Base-by-base conservation (phyloP, 2,329 filamentous ascomycete species). In the Aspergillus fumigatus region DNA sequence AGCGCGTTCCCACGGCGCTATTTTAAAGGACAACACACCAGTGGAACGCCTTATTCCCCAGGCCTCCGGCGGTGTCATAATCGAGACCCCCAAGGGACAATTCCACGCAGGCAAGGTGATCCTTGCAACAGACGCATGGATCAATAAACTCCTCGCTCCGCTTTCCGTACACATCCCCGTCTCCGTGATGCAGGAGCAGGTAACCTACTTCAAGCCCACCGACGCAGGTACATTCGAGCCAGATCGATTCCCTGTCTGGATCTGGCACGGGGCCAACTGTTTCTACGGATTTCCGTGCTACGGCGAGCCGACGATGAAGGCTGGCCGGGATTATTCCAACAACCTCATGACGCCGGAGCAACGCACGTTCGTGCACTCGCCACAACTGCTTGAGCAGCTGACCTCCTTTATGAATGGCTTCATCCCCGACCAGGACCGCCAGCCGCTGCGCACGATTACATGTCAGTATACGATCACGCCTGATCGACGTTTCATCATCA, bases 381-480 rank as follows among this genome's bases (percentile, higher is more conserved):
- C 61, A 1, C 40, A 63, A 25, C 54, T 67, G 32, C 55, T 64
- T 2, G 50, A 66, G 11, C 41, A 67, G 51, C 53, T 69, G 21
- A 60, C 55, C 2, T 26, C 26, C 1, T 67, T 67, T n/a, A 59
- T 68, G 57, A 45, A 59, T 3, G 41, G 40, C 3, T 54, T 66
- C 25, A 63, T 70, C 6, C 64, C 67, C 1, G 67, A 66, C 27
- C 29, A 61, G n/a, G 50, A 43, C 11, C 64, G 62, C 9, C 57
- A 62, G 25, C 48, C 58, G 1, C 66, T 69, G 21, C 66, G 67
- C 26, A 70, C 67, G 1, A 48, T 69, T 0, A 70, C 67, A 25
- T 70, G 65, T 50, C 67, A 69, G 49, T 69, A 70, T 48, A 51
- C 64, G 3, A 67, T 70, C 25, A 69, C 67, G 0, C 67, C 67